Evolutionary conservation across 208 protist species (phyloP).

Genomic region (Entamoeba moshkovskii): DNA sequence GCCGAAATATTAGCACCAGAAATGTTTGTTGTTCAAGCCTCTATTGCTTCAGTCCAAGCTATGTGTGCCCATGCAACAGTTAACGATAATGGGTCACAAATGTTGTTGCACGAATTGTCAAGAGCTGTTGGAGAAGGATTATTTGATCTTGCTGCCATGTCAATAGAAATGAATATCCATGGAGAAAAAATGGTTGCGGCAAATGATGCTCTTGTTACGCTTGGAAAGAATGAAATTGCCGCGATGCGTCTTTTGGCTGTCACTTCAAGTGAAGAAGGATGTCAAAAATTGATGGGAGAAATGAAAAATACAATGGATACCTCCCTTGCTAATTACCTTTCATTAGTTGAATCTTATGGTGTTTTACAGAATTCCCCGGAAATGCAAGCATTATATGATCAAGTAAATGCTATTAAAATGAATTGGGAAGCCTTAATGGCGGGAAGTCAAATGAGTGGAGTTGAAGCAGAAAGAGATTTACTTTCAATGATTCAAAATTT

Average conservation of each 20-base stretch:
- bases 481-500: neutral
- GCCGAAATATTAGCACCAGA: neutral
- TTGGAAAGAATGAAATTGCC: conserved; percentile 4
- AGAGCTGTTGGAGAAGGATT: neutral
- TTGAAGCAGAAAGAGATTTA: neutral
- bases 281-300: neutral
- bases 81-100: neutral
- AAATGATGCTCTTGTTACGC: neutral
- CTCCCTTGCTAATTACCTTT: neutral
- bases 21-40: neutral
- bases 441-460: neutral
- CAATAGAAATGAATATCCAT: neutral
- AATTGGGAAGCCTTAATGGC: neutral
- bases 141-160: neutral
- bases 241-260: neutral
- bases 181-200: neutral
- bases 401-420: neutral
- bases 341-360: neutral
- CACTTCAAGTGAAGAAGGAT: neutral
- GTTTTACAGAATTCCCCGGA: neutral
- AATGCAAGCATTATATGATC: neutral
- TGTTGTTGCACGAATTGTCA: neutral
- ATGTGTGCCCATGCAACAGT: neutral
- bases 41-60: neutral
- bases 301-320: neutral